Percentiles rank a stretch among this genome's conserved stretches.
Evolutionary conservation across 169 alveolate species (phyloP).

Genomic region (Amoebophrya sp.): DNA sequence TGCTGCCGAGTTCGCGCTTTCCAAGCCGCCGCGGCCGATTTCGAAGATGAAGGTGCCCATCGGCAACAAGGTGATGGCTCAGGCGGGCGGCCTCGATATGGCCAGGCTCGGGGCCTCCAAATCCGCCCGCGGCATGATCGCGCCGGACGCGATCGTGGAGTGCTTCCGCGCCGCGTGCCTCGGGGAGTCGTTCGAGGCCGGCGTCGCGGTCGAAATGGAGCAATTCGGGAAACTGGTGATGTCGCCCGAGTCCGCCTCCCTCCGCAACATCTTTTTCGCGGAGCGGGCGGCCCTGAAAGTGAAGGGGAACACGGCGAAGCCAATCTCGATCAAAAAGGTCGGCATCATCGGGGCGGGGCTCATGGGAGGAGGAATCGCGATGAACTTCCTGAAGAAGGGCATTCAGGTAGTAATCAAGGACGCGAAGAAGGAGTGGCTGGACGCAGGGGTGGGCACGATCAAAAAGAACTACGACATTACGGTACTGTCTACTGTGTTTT

Average conservation of each 20-base stretch:
- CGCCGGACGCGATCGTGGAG: conserved; percentile 27
- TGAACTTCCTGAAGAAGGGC: conserved; percentile 30
- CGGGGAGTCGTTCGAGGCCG: conserved; percentile 13
- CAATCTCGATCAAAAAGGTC: conserved; percentile 29
- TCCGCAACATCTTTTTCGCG: conserved; percentile 28
- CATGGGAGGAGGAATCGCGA: conserved; percentile 39
- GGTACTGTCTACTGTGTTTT: no score
- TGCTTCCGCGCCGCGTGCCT: conserved; percentile 33
- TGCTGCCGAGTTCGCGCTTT: conserved; percentile 29
- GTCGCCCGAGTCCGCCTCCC: conserved; percentile 21
- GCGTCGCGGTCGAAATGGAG: conserved; percentile 14
- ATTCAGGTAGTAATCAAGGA: neutral
- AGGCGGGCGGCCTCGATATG: conserved; percentile 14
- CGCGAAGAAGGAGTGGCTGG: conserved; percentile 28
- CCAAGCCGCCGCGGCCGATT: conserved; percentile 23
- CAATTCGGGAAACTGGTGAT: conserved; percentile 29
- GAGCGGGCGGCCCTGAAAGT: conserved; percentile 25
- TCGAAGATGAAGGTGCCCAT: conserved; percentile 22
- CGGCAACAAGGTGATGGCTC: conserved; percentile 16
- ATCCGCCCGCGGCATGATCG: neutral
- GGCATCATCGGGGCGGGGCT: conserved; percentile 35
- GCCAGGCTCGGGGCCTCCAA: neutral
- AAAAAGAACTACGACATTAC: conserved; percentile 15
- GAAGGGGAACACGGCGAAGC: conserved; percentile 28
- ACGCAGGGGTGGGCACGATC: conserved; percentile 9